Evolutionary conservation across 2,329 filamentous ascomycete genomes (phyloP), one percentile per base, ranked within the genome.

Genomic region (Fusarium sp.): DNA sequence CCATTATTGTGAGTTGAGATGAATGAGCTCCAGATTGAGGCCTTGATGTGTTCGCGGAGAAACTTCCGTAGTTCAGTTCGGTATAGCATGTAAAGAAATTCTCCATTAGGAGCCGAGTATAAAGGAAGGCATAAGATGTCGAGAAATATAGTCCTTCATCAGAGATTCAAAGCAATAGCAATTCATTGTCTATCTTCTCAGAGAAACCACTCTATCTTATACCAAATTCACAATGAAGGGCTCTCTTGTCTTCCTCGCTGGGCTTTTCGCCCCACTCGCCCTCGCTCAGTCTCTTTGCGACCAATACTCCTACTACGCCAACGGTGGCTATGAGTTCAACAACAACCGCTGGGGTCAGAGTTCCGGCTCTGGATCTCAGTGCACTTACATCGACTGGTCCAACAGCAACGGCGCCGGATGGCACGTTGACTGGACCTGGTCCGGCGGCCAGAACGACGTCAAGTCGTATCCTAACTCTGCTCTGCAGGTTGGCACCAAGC

Each of bases 331-430:
- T 5, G 65, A 68, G 45, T 68, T 68, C 45, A 68, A 68, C 62
- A 68, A 68, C 45, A 68, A 68, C 62, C 65, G 65, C 14, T 68
- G 62, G 62, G 65, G 65, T 8, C 65, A 68, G 36, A 9, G 34
- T 41, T 68, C 65, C 1, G 65, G 65, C 15, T 52, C 62, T 30
- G 62, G 65, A 5, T 52, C 45, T 42, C 62, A 67, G 41, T 68
- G 62, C 22, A 68, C 65, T 17, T 68, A 68, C 39, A 41, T 68
- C 10, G 62, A 68, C 54, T 68, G 65, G 65, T 52, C 65, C 18
- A 68, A 68, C 62, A 68, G 52, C 39, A 67, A 68, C 24, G 65
- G 65, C 11, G 65, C 65, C 13, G 62, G 62, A 66, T 68, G 45
- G 52, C 65, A 68, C 28, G 54, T 66, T 13, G 45, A 68, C 54